A percentile compares a stretch with the other conserved stretches of the same genome.
Evolutionary conservation across 2,329 filamentous ascomycete species (phyloP).

Genomic region (Metarhizium album): DNA sequence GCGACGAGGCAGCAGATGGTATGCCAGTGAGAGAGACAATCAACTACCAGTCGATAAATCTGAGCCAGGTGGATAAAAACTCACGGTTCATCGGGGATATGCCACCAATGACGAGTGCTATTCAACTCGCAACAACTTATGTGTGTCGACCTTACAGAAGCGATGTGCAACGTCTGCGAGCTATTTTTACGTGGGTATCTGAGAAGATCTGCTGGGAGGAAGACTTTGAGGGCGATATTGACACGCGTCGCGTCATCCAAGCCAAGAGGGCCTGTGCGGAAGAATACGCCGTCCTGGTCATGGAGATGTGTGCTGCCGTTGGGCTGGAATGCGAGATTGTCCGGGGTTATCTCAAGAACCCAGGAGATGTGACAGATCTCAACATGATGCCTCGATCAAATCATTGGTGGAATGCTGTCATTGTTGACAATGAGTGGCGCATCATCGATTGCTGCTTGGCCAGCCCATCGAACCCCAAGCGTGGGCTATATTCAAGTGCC

Average conservation of each 20-base stretch:
- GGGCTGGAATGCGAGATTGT: constrained; percentile 82
- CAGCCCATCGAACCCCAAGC: constrained; percentile 77
- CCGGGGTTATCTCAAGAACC: constrained; percentile 80
- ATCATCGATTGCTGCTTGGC: constrained; percentile 92
- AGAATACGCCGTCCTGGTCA: constrained; percentile 79
- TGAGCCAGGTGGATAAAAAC: constrained; percentile 89
- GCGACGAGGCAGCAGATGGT: constrained; percentile 81
- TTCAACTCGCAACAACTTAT: constrained; percentile 78
- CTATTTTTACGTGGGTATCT: constrained; percentile 96
- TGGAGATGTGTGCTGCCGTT: constrained; percentile 88
- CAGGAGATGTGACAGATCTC: constrained; percentile 72
- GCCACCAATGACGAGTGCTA: constrained; percentile 70
- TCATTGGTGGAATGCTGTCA: constrained; percentile 94
- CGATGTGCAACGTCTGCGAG: constrained; percentile 82
- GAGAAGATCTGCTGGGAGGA: constrained; percentile 95
- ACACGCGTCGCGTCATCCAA: constrained; percentile 75
- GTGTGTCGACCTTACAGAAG: constrained; percentile 90
- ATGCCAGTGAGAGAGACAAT: constrained; percentile 70
- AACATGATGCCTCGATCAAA: constrained; percentile 79
- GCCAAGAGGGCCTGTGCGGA: constrained; percentile 75
- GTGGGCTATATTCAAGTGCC: constrained; percentile 64
- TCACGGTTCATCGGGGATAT: constrained; percentile 79
- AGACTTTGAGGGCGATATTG: constrained; percentile 75
- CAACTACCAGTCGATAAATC: constrained; percentile 69
- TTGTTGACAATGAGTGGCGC: constrained; percentile 91